phyloP scores from a whole-genome alignment of 352 stramenopile species.

The Phytopythium mirpurense region DNA sequence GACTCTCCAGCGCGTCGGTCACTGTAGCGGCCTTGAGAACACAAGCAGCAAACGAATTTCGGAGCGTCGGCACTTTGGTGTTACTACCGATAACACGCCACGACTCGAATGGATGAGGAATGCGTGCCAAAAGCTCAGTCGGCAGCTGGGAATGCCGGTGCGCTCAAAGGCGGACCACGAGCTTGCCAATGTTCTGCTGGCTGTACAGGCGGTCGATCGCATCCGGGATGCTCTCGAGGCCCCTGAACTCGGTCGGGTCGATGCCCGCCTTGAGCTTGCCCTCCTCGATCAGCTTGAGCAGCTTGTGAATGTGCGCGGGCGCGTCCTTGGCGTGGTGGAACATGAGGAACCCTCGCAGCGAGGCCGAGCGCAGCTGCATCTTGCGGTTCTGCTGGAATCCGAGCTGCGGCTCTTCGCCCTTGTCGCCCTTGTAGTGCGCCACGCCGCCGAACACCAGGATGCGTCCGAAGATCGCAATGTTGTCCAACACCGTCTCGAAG shows the following conservation, averaged over 20 bases:
- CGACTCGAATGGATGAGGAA: not conserved
- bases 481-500: conserved; percentile 26
- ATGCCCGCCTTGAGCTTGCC: conserved; percentile 50
- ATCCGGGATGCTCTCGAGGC: conserved; percentile 46
- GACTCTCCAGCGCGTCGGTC: too few relatives aligned
- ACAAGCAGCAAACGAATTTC: not conserved
- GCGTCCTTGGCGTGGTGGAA: conserved; percentile 30
- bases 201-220: conserved; percentile 59
- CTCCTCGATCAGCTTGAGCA: conserved; percentile 44
- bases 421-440: conserved; percentile 20
- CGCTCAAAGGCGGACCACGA: conserved; percentile 46
- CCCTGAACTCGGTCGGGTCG: conserved; percentile 33
- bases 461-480: conserved; percentile 18
- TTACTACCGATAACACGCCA: not conserved
- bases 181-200: conserved; percentile 75
- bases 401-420: conserved; percentile 19
- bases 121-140: not conserved
- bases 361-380: conserved; percentile 29
- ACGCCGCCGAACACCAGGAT: conserved; percentile 26
- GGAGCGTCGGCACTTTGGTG: not conserved
- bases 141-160: not conserved
- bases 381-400: conserved; percentile 29
- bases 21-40: too few relatives aligned
- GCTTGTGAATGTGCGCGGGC: conserved; percentile 17
- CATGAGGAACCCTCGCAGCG: conserved; percentile 41